Base-by-base conservation (phyloP, 495 filamentous ascomycete species). In the Geopyxis carbonaria region DNA sequence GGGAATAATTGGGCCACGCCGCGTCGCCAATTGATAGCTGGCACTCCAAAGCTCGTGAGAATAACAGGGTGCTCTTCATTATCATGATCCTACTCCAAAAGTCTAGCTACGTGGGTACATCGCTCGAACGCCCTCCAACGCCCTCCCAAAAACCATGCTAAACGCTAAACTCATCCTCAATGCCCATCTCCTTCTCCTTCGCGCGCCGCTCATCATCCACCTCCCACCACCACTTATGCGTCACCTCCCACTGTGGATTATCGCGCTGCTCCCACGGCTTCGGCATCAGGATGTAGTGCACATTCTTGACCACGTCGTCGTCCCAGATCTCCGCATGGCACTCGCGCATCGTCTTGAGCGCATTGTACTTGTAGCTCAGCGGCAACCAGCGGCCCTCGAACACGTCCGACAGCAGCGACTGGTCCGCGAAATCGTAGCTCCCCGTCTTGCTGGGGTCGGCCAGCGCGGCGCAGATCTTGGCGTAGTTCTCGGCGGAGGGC, bases 311-410 rank as follows among this genome's bases (percentile, higher is more conserved):
- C 42, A 66, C 47, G 10, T 73, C 71, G 53, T 89, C 82, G 21
- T 67, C 59, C 81, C 82, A 89, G 39, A 87, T 80, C 25, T 64
- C 51, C 31, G 62, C 59, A 45, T 91, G 82, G 38, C 83, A 76
- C 70, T 69, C 69, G 25, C 80, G 65, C 55, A 85, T 45, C 13
- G 82, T 82, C 62, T 85, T 86, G 30, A 89, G 59, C 31, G 78
- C 82, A 58, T 91, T 91, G 57, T 87, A 89, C 18, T 72, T 62
- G 42, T 85, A 89, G 19, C 78, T 75, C 31, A 91, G 56, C 5
- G 73, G 57, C 5, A 78, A 72, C 82, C 81, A 91, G 7, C 73
- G 63, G 2, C 68, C 72, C 1, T 45, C 34, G 57, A 80, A 87
- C 0, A 76, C 44, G 45, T 79, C 74, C 1, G 66, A 64, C 5